Evolutionary conservation across 495 filamentous ascomycete species (phyloP).

Genomic region (Delitschia confertaspora): DNA sequence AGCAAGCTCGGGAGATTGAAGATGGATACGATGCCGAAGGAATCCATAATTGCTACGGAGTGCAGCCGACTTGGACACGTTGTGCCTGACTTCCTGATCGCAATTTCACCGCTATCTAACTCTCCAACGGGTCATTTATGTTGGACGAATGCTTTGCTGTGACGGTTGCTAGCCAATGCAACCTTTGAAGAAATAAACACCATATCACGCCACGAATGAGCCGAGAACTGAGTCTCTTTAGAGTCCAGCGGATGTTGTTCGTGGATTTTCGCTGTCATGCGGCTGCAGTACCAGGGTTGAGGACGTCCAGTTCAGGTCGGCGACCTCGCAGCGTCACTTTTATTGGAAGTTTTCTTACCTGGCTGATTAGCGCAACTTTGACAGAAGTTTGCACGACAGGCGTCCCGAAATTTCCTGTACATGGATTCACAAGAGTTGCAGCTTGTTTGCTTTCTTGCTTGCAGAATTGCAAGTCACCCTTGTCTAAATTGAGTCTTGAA

Average conservation of each 20-base stretch:
- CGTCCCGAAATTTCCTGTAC: too few relatives aligned
- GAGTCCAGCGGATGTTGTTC: constrained; percentile 1
- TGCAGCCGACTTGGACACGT: constrained; percentile 38
- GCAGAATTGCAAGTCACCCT: too few relatives aligned
- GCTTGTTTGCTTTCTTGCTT: too few relatives aligned
- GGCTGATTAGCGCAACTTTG: neutral
- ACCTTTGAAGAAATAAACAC: neutral
- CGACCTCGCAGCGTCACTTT: constrained; percentile 18
- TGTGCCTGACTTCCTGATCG: constrained; percentile 34
- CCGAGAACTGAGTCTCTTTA: too few relatives aligned
- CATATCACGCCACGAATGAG: neutral
- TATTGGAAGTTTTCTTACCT: constrained; percentile 6
- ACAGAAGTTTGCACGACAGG: neutral
- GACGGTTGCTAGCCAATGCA: neutral
- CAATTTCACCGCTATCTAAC: constrained; percentile 5
- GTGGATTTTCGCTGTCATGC: too few relatives aligned
- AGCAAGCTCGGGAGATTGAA: constrained; percentile 28
- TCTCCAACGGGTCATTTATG: neutral
- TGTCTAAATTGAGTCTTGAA: too few relatives aligned
- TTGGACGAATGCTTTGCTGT: constrained; percentile 1
- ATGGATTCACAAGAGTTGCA: too few relatives aligned
- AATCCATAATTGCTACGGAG: too few relatives aligned
- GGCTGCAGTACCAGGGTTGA: neutral
- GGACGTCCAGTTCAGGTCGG: constrained; percentile 5
- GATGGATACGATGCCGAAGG: constrained; percentile 39